Evolutionary conservation across 2,329 filamentous ascomycete genomes (phyloP), one percentile per base, ranked within the genome.

Genomic region (Neofusicoccum parvum): DNA sequence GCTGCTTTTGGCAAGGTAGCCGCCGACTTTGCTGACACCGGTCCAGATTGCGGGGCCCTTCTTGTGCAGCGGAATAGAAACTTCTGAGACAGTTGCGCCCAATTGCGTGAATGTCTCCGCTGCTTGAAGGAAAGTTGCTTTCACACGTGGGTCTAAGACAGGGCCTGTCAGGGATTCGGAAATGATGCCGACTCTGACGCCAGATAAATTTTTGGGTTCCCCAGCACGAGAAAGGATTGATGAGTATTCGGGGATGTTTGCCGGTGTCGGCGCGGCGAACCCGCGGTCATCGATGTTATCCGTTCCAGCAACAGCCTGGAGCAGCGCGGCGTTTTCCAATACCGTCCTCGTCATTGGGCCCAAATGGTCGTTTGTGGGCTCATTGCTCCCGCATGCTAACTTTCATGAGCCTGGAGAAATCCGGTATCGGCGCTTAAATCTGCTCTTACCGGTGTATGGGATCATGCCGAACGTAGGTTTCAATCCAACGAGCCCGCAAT

Each of bases 401-500:
- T 6, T 17, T 10, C 9, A 34, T 36, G 5, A 20, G 37, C 17
- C 15, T 12, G 5, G 11, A 36, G n/a, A 17, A 14, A 11, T 5
- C n/a, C 5, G 27, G 12, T 9, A n/a, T 7, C 11, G 1, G 0
- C 11, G 11, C 2, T 3, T 3, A 12, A 20, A 17, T 11, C 9
- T 10, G 7, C n/a, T 43, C 48, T 17, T 32, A 63, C 82, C 84
- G 0, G 81, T 86, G 62, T 80, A 86, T 0, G 85, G 84, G 0
- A 87, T 78, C 0, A 85, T 73, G 0, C 82, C 80, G 64, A 82
- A 79, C 0, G 83, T 86, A 0, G 85, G 83, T 67, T 86, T 86
- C 27, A 86, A 72, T 0, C 82, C 82, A 3, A 81, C 79, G 45
- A 75, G 64, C 2, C 75, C 76, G 54, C 72, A 74, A 36, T 74